Evolutionary conservation across 768 basidiomycete genomes (phyloP).

Genomic region (Lactifluus echinatus): DNA sequence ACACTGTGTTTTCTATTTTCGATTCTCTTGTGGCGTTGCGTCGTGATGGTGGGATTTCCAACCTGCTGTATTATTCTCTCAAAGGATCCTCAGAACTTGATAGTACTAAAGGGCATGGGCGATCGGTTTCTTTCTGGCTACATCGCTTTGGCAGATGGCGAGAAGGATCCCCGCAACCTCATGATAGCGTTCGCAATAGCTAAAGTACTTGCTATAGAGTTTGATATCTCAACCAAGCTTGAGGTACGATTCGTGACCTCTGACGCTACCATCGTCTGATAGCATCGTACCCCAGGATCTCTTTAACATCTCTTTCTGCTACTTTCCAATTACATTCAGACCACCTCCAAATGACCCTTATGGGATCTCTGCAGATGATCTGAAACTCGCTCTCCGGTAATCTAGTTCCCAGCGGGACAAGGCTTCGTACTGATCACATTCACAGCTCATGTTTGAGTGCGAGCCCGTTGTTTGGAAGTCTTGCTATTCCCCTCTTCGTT

Average conservation of each 20-base stretch:
- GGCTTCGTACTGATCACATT: neutral
- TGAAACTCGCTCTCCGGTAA: slow-evolving; percentile 64
- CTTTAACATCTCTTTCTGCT: slow-evolving; percentile 95
- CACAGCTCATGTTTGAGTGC: slow-evolving; percentile 63
- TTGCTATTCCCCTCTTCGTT: slow-evolving; percentile 81
- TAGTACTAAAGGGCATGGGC: slow-evolving; percentile 66
- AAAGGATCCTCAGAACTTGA: slow-evolving; percentile 9
- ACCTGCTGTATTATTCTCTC: neutral
- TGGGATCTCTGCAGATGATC: slow-evolving; percentile 81
- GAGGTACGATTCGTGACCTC: slow-evolving; percentile 48
- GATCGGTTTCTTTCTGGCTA: slow-evolving; percentile 70
- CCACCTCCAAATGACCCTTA: slow-evolving; percentile 93
- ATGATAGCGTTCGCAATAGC: slow-evolving; percentile 84
- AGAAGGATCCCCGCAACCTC: slow-evolving; percentile 95
- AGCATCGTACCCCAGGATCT: slow-evolving; percentile 47
- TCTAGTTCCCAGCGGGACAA: neutral
- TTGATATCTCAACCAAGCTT: slow-evolving; percentile 62
- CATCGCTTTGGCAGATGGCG: slow-evolving; percentile 76
- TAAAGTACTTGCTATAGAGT: slow-evolving; percentile 80
- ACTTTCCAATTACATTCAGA: slow-evolving; percentile 95
- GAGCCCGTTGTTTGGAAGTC: slow-evolving; percentile 70
- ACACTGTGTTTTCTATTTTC: slow-evolving; percentile 71
- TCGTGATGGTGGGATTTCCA: slow-evolving; percentile 36
- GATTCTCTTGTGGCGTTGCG: slow-evolving; percentile 69
- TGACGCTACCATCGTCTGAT: neutral